Evolutionary conservation across 371 early-diverging fungal species (phyloP), one percentile per base, ranked within the genome.

Genomic region (Mortierella sp.): DNA sequence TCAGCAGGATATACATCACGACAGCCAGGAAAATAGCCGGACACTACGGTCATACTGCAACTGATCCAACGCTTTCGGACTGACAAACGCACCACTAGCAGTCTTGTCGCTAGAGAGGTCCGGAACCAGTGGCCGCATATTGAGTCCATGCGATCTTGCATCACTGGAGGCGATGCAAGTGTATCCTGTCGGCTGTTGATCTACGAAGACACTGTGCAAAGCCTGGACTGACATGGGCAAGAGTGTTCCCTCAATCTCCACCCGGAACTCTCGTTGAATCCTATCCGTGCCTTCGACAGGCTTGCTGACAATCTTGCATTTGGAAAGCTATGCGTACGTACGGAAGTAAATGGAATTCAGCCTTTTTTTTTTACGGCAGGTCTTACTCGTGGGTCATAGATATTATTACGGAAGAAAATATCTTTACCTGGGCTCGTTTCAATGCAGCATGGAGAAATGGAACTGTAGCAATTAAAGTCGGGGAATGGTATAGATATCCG

Each of bases 401-500:
- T 5, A 5, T 42, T 17, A 19, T 19, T 11, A 12, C n/a, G 42
- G 4, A 31, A 57, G 6, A 6, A 6, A 49, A 8, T 28, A 31
- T 26, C 23, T 46, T 19, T 61, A 76, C 78, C 62, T 64, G 61
- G 2, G 70, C 60, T 5, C 62, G 51, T 28, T 70, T 76, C 43
- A 76, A 46, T 7, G 69, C 64, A 8, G 65, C 65, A 31, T 76
- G 78, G 19, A 70, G 58, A 43, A 76, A 76, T 1, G 78, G 78
- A 1, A 61, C 53, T 2, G 48, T 43, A 17, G 78, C 56, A 21
- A 76, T 64, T 50, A 76, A 47, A 30, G 3, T 60, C 3, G 78
- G 78, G 3, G 78, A 69, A 3, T 69, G 64, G 23, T 76, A 65
- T 7, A 76, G 30, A 44, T 60, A 65, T 5, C 65, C 70, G 32